phyloP scores from a whole-genome alignment of 1,139 yeast species.

The Trichomonascaceae sp. region DNA sequence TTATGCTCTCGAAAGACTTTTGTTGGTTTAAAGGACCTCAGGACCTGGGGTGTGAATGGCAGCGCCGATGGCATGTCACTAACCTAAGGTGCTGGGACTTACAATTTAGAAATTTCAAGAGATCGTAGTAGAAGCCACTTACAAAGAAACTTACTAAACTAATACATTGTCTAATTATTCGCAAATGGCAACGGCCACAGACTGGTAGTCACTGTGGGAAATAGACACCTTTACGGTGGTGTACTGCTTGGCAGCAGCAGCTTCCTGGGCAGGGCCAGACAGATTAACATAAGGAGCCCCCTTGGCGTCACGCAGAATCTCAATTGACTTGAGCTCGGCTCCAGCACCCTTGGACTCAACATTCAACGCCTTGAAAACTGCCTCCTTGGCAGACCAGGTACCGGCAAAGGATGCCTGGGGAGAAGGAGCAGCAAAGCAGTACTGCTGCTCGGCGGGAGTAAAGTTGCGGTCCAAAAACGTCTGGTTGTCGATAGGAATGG shows the following conservation, averaged over 20 bases:
- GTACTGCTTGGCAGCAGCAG: slow-evolving; percentile 62
- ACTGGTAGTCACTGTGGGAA: slow-evolving; percentile 93
- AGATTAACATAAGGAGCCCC: slow-evolving; percentile 78
- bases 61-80: slow-evolving; percentile 10
- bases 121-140: no score
- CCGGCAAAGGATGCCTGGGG: slow-evolving; percentile 93
- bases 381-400: slow-evolving; percentile 98
- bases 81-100: no score
- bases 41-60: slow-evolving; percentile 30
- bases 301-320: slow-evolving; percentile 57
- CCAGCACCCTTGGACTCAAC: slow-evolving; percentile 90
- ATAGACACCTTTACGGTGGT: slow-evolving; percentile 71
- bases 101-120: no score
- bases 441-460: slow-evolving; percentile 63
- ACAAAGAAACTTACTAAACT: no score
- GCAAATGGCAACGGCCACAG: slow-evolving; percentile 93
- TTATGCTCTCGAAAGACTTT: slow-evolving; percentile 49
- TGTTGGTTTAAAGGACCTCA: slow-evolving; percentile 39
- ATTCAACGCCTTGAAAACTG: slow-evolving; percentile 91
- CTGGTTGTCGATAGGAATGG: slow-evolving; percentile 71
- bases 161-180: no score
- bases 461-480: slow-evolving; percentile 89
- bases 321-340: slow-evolving; percentile 83
- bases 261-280: slow-evolving; percentile 60
- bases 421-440: slow-evolving; percentile 51